Base-by-base conservation (phyloP, 106 monocot species). In the Triglochin maritima region DNA sequence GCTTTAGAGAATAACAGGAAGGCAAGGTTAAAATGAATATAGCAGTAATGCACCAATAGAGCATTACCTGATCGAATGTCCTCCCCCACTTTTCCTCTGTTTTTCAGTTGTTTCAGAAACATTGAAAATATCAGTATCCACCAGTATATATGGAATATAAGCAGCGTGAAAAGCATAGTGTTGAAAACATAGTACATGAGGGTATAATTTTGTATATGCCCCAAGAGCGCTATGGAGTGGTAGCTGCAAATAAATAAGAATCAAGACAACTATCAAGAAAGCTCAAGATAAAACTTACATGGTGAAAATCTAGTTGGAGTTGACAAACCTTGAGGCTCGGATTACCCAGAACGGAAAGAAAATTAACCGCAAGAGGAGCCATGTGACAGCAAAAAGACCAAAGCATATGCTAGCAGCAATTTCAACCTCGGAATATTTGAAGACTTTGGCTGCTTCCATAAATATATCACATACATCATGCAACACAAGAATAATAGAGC, bases 311-410 rank as follows among this genome's bases (percentile, higher is more conserved):
- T 15, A 13, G 9, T 10, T 41, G 14, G 41, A 66, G 49, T 49
- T 42, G 41, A 47, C 57, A 59, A 68, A 88, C 90, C 95, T 87
- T 72, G 90, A 88, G 44, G 83, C 17, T 69, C 62, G 83, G 72
- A 96, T 96, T 57, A 90, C 76, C 87, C 90, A 90, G 52, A 96
- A 90, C 9, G 95, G 95, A 59, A 96, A 96, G 69, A 85, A 81
- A 56, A 87, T 64, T 15, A 95, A 78, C 9, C 94, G 80, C 71
- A 87, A 66, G 9, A 87, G 63, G 16, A 95, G 68, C 94, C 94
- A 95, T 17, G 94, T 77, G 47, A 83, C 6, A 12, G 94, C 94
- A 76, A 95, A 95, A 62, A 85, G 68, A 17, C 83, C 94, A 74
- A 95, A 95, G 66, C 66, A 79, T 3, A 87, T 43, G 73, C 94